A percentile compares a stretch with the other conserved stretches of the same genome.
phyloP scores from a whole-genome alignment of 2,329 filamentous ascomycete genomes.

The Cladosporium oxysporum region DNA sequence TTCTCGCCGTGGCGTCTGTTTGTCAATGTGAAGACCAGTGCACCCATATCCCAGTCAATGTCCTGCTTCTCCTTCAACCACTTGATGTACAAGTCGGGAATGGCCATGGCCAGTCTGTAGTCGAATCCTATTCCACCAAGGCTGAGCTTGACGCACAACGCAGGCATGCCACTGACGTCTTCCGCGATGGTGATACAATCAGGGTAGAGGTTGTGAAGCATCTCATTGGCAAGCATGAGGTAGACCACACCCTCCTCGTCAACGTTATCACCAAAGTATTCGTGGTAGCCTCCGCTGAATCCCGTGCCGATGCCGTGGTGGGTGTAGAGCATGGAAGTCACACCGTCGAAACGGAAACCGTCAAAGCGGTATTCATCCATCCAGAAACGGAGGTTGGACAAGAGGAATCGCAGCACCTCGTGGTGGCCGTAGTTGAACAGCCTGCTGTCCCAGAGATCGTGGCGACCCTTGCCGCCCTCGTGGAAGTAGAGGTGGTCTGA shows the following conservation, averaged over 20 bases:
- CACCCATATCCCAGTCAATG: slow-evolving; percentile 85
- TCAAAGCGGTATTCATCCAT: slow-evolving; percentile 98
- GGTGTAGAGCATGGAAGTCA: slow-evolving; percentile 95
- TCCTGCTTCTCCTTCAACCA: slow-evolving; percentile 92
- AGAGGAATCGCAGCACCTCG: slow-evolving; percentile 90
- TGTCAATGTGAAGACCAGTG: slow-evolving; percentile 81
- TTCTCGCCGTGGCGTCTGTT: slow-evolving; percentile 96
- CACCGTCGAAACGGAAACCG: slow-evolving; percentile 95
- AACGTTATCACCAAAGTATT: slow-evolving; percentile 88
- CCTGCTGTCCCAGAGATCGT: slow-evolving; percentile 94
- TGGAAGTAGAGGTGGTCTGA: slow-evolving; percentile 97
- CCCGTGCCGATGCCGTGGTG: slow-evolving; percentile 98
- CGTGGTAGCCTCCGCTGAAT: slow-evolving; percentile 96
- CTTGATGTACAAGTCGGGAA: slow-evolving; percentile 99
- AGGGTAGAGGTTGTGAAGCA: slow-evolving; percentile 89
- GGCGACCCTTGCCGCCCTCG: slow-evolving; percentile 75
- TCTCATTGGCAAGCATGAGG: slow-evolving; percentile 93
- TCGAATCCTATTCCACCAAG: slow-evolving; percentile 94
- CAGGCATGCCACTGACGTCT: slow-evolving; percentile 98
- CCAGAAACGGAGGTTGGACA: slow-evolving; percentile 97
- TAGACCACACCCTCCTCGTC: slow-evolving; percentile 95
- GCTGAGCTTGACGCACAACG: slow-evolving; percentile 81
- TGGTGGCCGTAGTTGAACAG: slow-evolving; percentile 96
- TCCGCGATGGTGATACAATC: slow-evolving; percentile 89
- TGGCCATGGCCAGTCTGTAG: slow-evolving; percentile 94